Conservation (phyloP, 1,284 basidiomycete genomes). For the Schizopora paradoxa region DNA sequence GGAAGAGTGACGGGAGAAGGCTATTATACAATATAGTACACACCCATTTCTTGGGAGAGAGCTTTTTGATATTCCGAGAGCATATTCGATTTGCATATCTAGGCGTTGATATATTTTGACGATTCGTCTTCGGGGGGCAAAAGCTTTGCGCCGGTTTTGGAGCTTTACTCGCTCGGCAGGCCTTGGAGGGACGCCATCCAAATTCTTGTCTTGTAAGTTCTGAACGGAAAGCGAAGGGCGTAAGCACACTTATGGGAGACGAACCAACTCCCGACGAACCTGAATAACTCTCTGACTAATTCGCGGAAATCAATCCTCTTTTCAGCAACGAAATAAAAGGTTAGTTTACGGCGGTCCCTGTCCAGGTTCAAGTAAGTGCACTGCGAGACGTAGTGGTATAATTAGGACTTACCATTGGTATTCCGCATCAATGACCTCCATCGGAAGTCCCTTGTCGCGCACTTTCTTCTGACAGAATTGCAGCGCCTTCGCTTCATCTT, state of each 20-base stretch:
- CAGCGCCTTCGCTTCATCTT: conserved; percentile 91
- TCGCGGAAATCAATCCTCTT: conserved; percentile 97
- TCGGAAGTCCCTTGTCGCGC: conserved; percentile 86
- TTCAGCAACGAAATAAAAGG: conserved; percentile 96
- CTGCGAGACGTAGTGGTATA: background rate
- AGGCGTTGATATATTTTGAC: no score
- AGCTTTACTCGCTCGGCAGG: conserved; percentile 19
- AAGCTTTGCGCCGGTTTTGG: no score
- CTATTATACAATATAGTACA: no score
- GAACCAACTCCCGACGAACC: conserved; percentile 40
- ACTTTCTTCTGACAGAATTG: conserved; percentile 90
- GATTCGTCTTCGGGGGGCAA: no score
- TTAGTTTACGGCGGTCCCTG: conserved; percentile 95
- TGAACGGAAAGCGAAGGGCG: conserved; percentile 4
- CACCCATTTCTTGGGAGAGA: no score
- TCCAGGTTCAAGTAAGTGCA: conserved; percentile 11
- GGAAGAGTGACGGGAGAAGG: no score
- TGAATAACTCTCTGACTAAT: conserved; percentile 87
- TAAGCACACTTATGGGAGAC: background rate
- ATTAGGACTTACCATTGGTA: conserved; percentile 79
- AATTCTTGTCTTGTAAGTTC: conserved; percentile 73
- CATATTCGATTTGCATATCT: no score
- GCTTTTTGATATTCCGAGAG: no score
- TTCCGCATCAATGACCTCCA: conserved; percentile 97
- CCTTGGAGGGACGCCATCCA: conserved; percentile 69